phyloP scores from a whole-genome alignment of 805 yeast species.

The Candida dajiaensis region DNA sequence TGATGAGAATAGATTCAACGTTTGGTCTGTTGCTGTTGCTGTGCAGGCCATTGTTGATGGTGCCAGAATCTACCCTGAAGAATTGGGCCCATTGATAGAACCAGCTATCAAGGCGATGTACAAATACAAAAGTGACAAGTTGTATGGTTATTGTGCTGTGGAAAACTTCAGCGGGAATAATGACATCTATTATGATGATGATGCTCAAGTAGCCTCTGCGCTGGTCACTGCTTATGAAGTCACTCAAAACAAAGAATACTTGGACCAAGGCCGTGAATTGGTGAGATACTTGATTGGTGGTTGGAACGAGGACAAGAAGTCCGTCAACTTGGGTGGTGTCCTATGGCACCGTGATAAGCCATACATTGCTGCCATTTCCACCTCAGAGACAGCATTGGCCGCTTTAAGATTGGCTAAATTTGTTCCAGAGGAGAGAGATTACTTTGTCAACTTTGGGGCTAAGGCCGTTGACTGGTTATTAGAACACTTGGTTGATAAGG shows the following conservation, averaged over 20 bases:
- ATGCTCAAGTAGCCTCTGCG: slow-evolving; percentile 67
- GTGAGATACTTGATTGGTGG: slow-evolving; percentile 62
- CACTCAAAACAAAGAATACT: slow-evolving; percentile 46
- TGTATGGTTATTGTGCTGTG: slow-evolving; percentile 60
- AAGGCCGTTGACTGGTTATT: slow-evolving; percentile 55
- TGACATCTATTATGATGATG: slow-evolving; percentile 69
- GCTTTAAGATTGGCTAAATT: slow-evolving; percentile 51
- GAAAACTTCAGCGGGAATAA: slow-evolving; percentile 51
- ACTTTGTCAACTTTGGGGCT: slow-evolving; percentile 53
- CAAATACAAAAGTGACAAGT: slow-evolving; percentile 43
- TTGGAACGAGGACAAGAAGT: slow-evolving; percentile 33
- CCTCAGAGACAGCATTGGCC: slow-evolving; percentile 61
- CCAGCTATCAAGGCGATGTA: slow-evolving; percentile 45
- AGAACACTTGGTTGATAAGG: slow-evolving; percentile 42
- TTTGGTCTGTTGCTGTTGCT: slow-evolving; percentile 67
- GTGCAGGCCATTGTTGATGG: slow-evolving; percentile 66
- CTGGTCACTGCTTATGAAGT: slow-evolving; percentile 63
- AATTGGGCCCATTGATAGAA: slow-evolving; percentile 46
- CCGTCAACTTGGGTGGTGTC: slow-evolving; percentile 46
- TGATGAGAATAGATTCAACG: slow-evolving; percentile 47
- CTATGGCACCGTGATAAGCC: slow-evolving; percentile 59
- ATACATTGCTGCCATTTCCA: slow-evolving; percentile 60
- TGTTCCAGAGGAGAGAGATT: slow-evolving; percentile 40
- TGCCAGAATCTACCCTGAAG: slow-evolving; percentile 41
- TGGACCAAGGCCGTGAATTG: slow-evolving; percentile 52